These are phyloP conservation scores for Pinus taeda DNA, from an alignment of 75 land plant genomes.

Conservation along the genomic window DNA sequence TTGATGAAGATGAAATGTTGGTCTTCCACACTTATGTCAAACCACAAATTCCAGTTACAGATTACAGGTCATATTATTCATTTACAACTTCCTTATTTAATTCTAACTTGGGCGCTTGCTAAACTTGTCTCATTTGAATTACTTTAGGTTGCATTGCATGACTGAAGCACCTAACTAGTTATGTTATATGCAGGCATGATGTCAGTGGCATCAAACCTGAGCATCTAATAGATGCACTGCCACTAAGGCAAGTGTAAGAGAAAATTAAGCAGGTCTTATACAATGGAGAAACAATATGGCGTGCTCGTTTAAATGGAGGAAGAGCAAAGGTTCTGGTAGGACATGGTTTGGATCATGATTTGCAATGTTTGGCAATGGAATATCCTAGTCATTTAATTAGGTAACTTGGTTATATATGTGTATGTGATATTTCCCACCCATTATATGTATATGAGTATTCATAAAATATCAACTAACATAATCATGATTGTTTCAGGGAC, in stretches of 20 bases:
- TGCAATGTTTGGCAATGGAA: conserved; percentile 51
- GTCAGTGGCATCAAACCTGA: conserved; percentile 61
- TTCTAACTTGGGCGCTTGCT: too few species aligned
- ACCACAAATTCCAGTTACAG: conserved; percentile 62
- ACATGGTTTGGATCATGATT: conserved; percentile 67
- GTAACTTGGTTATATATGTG: conserved; percentile 18
- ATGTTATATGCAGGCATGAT: conserved; percentile 15
- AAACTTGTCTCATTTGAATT: too few species aligned
- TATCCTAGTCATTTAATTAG: conserved; percentile 66
- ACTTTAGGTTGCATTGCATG: too few species aligned
- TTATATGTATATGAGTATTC: not conserved
- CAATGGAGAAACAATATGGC: conserved; percentile 44
- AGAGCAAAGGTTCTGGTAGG: conserved; percentile 69
- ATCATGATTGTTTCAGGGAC: conserved; percentile 49
- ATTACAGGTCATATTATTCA: conserved; percentile 51
- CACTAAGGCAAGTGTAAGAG: conserved; percentile 46
- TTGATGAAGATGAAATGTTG: conserved; percentile 74
- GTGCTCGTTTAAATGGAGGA: conserved; percentile 22
- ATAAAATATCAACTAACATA: not conserved
- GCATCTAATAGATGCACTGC: conserved; percentile 52
- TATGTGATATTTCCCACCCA: too few species aligned
- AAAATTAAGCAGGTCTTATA: conserved; percentile 46
- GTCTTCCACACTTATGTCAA: conserved; percentile 63
- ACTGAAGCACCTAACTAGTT: conserved; percentile 6
- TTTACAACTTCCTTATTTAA: too few species aligned